phyloP scores from a whole-genome alignment of 2,329 filamentous ascomycete genomes.

The Xylariales sp. region DNA sequence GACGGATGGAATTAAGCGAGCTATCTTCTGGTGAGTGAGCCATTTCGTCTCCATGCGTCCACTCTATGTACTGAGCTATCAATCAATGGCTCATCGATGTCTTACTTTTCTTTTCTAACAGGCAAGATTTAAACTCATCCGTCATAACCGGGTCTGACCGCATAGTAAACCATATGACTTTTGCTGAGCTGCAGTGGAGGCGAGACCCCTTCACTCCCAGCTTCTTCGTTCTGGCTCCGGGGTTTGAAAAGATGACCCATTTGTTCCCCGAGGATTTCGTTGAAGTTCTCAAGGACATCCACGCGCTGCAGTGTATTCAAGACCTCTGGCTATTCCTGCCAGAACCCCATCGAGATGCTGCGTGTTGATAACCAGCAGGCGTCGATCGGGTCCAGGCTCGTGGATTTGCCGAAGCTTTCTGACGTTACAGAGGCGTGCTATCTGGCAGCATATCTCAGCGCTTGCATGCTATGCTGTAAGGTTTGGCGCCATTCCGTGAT shows the following conservation, averaged over 20 bases:
- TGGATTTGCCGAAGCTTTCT: too few relatives aligned
- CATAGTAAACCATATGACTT: constrained; percentile 34
- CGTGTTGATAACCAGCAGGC: too few relatives aligned
- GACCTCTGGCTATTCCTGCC: constrained; percentile 17
- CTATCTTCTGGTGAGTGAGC: constrained; percentile 21
- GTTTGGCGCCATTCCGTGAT: too few relatives aligned
- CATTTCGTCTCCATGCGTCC: too few relatives aligned
- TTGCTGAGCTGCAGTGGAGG: constrained; percentile 34
- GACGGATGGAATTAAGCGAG: constrained; percentile 35
- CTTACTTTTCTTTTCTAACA: constrained; percentile 11
- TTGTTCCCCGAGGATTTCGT: constrained; percentile 25
- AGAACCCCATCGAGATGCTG: too few relatives aligned
- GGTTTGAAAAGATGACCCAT: constrained; percentile 22
- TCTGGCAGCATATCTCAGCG: neutral
- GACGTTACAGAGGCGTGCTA: too few relatives aligned
- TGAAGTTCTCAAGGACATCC: constrained; percentile 31
- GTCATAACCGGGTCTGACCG: constrained; percentile 33
- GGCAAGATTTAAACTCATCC: constrained; percentile 38
- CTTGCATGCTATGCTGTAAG: neutral
- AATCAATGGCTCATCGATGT: too few relatives aligned
- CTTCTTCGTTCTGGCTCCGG: constrained; percentile 26
- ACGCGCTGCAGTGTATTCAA: constrained; percentile 33
- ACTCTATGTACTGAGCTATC: too few relatives aligned
- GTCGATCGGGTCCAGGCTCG: neutral
- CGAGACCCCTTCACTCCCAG: constrained; percentile 25